Evolutionary conservation across 2,329 filamentous ascomycete genomes (phyloP).

Genomic region (Hypoxylon sp.): DNA sequence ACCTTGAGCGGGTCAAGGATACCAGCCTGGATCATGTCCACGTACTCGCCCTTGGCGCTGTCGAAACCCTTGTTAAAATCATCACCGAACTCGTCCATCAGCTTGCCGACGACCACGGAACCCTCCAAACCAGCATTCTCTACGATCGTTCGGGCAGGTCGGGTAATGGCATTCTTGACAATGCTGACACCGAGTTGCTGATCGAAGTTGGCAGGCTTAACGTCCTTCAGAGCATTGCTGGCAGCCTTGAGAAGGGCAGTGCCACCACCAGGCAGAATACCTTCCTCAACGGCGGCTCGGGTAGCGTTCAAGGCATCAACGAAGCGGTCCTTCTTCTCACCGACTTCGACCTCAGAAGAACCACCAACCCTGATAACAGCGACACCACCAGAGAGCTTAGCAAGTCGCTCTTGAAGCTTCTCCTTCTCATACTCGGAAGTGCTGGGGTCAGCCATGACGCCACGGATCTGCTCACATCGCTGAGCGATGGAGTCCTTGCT

Average conservation of each 20-base stretch:
- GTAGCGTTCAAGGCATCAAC: conserved; percentile 98
- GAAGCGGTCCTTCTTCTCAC: conserved; percentile 99
- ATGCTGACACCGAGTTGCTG: conserved; percentile 98
- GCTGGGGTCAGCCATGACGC: conserved; percentile 91
- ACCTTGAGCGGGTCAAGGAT: conserved; percentile 99
- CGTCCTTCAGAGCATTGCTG: conserved; percentile 83
- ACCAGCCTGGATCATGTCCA: conserved; percentile 97
- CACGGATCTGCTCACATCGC: conserved; percentile 99
- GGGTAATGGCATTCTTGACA: conserved; percentile 97
- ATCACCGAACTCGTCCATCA: conserved; percentile 89
- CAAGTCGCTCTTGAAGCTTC: conserved; percentile 99
- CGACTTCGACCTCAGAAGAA: conserved; percentile 97
- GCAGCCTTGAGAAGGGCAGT: conserved; percentile 98
- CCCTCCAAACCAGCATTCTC: conserved; percentile 98
- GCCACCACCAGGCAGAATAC: conserved; percentile 98
- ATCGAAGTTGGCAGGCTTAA: conserved; percentile 97
- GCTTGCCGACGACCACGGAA: conserved; percentile 96
- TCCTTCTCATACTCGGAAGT: conserved; percentile 99
- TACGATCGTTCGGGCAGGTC: conserved; percentile 93
- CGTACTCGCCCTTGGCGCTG: conserved; percentile 96
- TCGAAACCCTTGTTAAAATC: conserved; percentile 99
- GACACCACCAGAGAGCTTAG: conserved; percentile 98
- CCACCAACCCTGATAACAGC: conserved; percentile 99
- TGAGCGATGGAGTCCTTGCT: conserved; percentile 93
- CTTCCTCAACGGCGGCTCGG: conserved; percentile 97